Evolutionary conservation across 768 basidiomycete species (phyloP), one percentile per base, ranked within the genome.

Genomic region (Boletellus ananiceps): DNA sequence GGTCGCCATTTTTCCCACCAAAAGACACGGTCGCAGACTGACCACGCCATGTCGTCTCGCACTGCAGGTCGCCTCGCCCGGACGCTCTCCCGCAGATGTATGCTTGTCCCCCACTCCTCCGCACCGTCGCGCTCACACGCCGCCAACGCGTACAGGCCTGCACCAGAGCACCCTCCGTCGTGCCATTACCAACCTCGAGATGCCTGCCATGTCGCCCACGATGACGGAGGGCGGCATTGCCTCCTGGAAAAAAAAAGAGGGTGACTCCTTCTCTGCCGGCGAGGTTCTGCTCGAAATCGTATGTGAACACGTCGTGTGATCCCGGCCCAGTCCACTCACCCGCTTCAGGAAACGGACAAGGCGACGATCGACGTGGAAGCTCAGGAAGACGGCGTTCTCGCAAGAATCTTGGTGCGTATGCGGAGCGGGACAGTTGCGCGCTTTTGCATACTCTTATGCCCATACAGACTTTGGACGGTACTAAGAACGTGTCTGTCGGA

Each of bases 351-450:
- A 77, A 93, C 90, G 37, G 90, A 93, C 76, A 92, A 92, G 69
- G 89, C 95, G 14, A 94, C 93, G 2, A 96, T 98, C 62, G 96
- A 99, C 66, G 95, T 99, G 7, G 96, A 99, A 71, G 93, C 96
- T 13, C 94, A 94, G 69, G 95, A 97, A 27, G 94, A 98, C 60
- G 96, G 96, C 55, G 69, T 98, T 14, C 70, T 99, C 64, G 94
- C 87, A 47, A 97, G 91, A 74, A 95, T 98, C 55, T 58, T 99
- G 60, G 93, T 93, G 61, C 46, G 86, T 71, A 29, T 35, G 12
- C 39, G 16, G 39, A 23, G 21, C 27, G 18, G 34, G 31, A 25
- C 37, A 8, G 3, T 8, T 5, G 2, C 14, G 3, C 14, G 4
- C 36, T 36, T n/a, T n/a, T 38, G 19, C 37, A 8, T 15, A n/a